These are phyloP conservation scores for Fusarium anthophilum DNA, from an alignment of 2,329 filamentous ascomycete genomes.

Conservation along the genomic window DNA sequence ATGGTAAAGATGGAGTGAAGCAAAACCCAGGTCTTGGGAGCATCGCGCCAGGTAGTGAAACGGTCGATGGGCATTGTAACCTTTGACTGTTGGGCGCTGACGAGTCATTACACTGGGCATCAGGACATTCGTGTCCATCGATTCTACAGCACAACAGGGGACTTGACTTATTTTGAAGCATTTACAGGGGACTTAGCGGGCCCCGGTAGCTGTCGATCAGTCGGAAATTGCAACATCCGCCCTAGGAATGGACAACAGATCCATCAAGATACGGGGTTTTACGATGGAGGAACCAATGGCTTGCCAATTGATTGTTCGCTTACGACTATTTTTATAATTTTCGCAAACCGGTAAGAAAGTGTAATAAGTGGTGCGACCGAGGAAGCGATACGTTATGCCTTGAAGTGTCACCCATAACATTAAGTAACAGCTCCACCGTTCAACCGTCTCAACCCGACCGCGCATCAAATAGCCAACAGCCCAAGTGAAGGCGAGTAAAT, in stretches of 20 bases:
- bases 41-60: not conserved
- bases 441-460: constrained; percentile 6
- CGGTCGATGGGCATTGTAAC: not conserved
- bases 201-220: constrained; percentile 10
- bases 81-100: not conserved
- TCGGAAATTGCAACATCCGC: constrained; percentile 16
- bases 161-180: not conserved
- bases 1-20: not conserved
- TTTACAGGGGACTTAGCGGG: not conserved
- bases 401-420: not conserved
- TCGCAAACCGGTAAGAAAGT: not conserved
- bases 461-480: not conserved
- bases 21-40: not conserved
- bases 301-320: not conserved
- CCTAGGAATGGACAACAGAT: not conserved
- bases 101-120: constrained; percentile 4
- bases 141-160: not conserved
- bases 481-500: not conserved
- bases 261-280: not conserved
- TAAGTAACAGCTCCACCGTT: constrained; percentile 1
- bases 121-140: not conserved
- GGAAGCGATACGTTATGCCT: not conserved
- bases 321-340: not conserved
- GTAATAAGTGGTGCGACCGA: not conserved
- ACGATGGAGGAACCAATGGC: not conserved